A percentile compares a stretch with the other conserved stretches of the same genome.
phyloP scores from a whole-genome alignment of 2,329 filamentous ascomycete species.

The Mycosphaerelloides madeirae region DNA sequence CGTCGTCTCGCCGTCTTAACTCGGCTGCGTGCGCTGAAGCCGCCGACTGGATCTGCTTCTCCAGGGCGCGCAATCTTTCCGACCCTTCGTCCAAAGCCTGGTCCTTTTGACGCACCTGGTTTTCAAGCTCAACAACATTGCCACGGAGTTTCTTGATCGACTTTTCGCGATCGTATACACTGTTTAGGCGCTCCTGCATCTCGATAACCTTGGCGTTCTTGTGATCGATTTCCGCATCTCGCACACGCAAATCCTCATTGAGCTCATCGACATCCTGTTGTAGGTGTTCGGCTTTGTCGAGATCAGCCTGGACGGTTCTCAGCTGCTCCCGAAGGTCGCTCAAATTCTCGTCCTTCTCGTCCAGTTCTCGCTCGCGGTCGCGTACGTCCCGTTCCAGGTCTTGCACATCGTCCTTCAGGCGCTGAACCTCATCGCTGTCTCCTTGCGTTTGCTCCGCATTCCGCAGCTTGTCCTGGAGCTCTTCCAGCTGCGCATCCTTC shows the following conservation, averaged over 20 bases:
- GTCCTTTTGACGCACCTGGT: slow-evolving; percentile 32
- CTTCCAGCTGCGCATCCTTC: slow-evolving; percentile 50
- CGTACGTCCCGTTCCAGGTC: slow-evolving; percentile 51
- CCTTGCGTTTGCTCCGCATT: slow-evolving; percentile 28
- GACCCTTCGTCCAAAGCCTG: slow-evolving; percentile 33
- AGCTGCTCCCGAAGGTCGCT: slow-evolving; percentile 41
- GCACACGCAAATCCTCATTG: slow-evolving; percentile 48
- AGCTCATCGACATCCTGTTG: slow-evolving; percentile 50
- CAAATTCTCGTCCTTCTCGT: slow-evolving; percentile 48
- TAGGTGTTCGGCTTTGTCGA: slow-evolving; percentile 55
- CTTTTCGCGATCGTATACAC: slow-evolving; percentile 31
- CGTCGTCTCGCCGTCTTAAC: slow-evolving; percentile 30
- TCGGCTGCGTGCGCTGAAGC: slow-evolving; percentile 19
- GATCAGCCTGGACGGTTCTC: slow-evolving; percentile 26
- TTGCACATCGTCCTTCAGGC: slow-evolving; percentile 47
- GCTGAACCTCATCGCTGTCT: slow-evolving; percentile 27
- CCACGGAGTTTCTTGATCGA: slow-evolving; percentile 35
- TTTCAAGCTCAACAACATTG: slow-evolving; percentile 33
- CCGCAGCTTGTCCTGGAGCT: slow-evolving; percentile 39
- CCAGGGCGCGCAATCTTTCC: slow-evolving; percentile 29
- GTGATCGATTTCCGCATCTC: slow-evolving; percentile 40
- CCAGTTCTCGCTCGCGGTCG: slow-evolving; percentile 36
- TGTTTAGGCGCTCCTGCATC: slow-evolving; percentile 29
- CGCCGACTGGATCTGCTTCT: slow-evolving; percentile 30
- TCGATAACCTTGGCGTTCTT: slow-evolving; percentile 31